Conservation (phyloP, 148 eudicot species). For the Talinum fruticosum region DNA sequence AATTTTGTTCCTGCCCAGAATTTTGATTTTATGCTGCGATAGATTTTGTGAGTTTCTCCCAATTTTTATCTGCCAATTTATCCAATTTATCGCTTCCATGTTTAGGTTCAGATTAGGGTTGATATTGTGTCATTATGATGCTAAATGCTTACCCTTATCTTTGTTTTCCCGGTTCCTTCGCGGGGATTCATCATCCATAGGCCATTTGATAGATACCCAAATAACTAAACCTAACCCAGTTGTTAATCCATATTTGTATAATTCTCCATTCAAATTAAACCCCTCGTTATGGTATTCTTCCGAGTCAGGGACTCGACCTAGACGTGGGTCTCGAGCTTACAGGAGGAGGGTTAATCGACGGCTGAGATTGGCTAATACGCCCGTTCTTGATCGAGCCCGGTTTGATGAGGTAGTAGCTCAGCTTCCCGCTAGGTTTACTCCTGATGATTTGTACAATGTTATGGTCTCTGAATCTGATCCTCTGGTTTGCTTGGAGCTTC, state of each 20-base stretch:
- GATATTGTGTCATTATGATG: background rate
- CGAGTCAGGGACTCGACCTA: background rate
- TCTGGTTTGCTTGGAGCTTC: conserved; percentile 66
- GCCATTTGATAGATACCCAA: background rate
- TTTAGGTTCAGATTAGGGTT: background rate
- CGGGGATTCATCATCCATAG: background rate
- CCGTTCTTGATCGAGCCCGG: conserved; percentile 49
- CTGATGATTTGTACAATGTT: conserved; percentile 55
- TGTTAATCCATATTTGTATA: background rate
- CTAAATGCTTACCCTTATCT: background rate
- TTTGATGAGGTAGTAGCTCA: conserved; percentile 46
- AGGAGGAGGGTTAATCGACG: conserved; percentile 50
- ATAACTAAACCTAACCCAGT: background rate
- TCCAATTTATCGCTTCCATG: background rate
- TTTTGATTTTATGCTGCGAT: background rate
- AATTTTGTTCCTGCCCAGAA: no score
- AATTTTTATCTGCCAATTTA: background rate
- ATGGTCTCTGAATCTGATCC: conserved; percentile 54
- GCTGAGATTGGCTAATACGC: conserved; percentile 41
- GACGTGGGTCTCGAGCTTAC: conserved; percentile 41
- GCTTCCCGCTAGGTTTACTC: conserved; percentile 72
- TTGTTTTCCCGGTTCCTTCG: background rate
- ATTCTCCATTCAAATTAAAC: background rate
- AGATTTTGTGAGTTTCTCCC: background rate
- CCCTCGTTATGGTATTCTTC: conserved; percentile 16